Evolutionary conservation across 192 early-diverging fungal species (phyloP).

Genomic region (Rhizoclosmatium globosum): DNA sequence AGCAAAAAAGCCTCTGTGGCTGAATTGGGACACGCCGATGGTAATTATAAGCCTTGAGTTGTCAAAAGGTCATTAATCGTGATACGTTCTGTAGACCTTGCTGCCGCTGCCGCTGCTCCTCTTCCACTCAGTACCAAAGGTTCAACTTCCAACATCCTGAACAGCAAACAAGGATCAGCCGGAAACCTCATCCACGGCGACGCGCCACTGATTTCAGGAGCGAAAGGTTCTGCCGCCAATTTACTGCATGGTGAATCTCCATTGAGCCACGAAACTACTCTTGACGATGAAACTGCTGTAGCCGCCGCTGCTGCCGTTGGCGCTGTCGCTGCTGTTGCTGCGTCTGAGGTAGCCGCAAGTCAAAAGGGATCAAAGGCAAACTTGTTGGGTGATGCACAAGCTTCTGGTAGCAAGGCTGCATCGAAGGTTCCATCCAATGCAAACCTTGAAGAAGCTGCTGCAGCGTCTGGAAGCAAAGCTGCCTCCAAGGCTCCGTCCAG

Average conservation of each 20-base stretch:
- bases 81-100: background rate
- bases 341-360: background rate
- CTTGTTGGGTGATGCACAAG: background rate
- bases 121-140: no score
- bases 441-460: background rate
- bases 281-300: background rate
- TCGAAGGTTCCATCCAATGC: background rate
- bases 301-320: no score
- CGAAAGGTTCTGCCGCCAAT: no score
- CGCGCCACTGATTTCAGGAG: no score
- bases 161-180: conserved; percentile 21
- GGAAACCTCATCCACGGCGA: background rate
- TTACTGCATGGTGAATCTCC: no score
- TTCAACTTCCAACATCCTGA: background rate
- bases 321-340: background rate
- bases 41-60: no score
- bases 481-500: background rate
- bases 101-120: background rate
- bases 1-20: conserved; percentile 26
- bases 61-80: no score
- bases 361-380: conserved; percentile 1
- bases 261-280: background rate
- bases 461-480: background rate
- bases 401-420: no score
- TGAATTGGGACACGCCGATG: background rate